Evolutionary conservation across 306 rosid genomes (phyloP), one percentile per base, ranked within the genome.

Genomic region (Dryas alaskensis): DNA sequence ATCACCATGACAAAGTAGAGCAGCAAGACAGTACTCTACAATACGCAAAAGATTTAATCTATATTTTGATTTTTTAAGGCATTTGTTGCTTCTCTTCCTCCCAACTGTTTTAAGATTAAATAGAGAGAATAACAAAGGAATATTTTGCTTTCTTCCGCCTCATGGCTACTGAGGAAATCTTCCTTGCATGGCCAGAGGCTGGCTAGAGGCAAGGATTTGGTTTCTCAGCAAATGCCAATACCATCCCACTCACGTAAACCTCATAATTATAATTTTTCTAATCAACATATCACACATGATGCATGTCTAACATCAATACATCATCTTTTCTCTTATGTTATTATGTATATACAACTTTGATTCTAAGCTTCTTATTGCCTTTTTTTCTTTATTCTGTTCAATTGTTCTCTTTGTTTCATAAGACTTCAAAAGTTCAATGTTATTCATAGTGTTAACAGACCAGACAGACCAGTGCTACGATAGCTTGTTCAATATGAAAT

Each of bases 61-160:
- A 49, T n/a, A 14, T 14, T 54, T 11, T 43, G 27, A 55, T 54
- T 17, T 64, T 45, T 45, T 44, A 46, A 43, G 72, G 71, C 22
- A 63, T 27, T 14, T 39, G 51, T 46, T 64, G 81, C 61, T 42
- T 40, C 67, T 22, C 47, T 58, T 66, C 53, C 61, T 19, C 66
- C 57, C 70, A 16, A 48, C 73, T 11, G 54, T 27, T 0, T 12
- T 17, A n/a, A 14, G 19, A 50, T 14, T 67, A 60, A 17, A 72
- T 66, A 53, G 54, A 72, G 27, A 37, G 72, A 39, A 54, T 31
- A 60, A 59, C 47, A 19, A 59, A 53, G 78, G 81, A 81, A 60
- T 81, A 67, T 58, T 71, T 76, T 65, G 74, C 12, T 71, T 76
- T 65, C 75, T 75, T 80, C 77, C 19, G 39, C 77, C 70, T 76